Base-by-base conservation (phyloP, 306 rosid genomes). In the Sechiopsis laciniata region DNA sequence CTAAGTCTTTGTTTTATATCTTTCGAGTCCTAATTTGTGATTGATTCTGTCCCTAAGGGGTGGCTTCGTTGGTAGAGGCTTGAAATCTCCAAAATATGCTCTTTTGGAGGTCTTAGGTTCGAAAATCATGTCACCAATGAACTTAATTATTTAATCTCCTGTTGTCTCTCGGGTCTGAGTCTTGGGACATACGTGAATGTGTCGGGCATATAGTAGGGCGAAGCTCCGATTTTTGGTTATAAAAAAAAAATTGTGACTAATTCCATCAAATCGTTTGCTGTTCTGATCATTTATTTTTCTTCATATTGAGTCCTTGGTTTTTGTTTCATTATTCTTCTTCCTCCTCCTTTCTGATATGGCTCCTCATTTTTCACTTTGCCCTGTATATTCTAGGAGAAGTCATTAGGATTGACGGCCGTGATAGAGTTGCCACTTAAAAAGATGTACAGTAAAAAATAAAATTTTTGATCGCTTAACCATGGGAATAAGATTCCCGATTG, bases 261-360 rank as follows among this genome's bases (percentile, higher is more conserved):
- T 7, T 61, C 20, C 15, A 26, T 32, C 35, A 67, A 55, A 67
- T 0, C 13, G 12, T 20, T 67, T 45, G 19, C 37, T 67, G 13
- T 45, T 22, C 15, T 26, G 29, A 67, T 46, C 10, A 21, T 12
- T 0, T n/a, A 65, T 10, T 8, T 8, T 63, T 7, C 17, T 3
- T 32, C 40, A 63, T 35, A 20, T 63, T 15, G 35, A 67, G 72
- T 20, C 12, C n/a, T 46, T 10, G 55, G 21, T 67, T 42, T 45
- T 45, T 50, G 7, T 35, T 35, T 45, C 72, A 45, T 67, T 46
- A 3, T 20, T 67, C 19, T 13, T 20, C 37, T 46, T 20, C n/a
- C 40, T 67, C 53, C 54, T 46, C 20, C 55, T 20, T 20, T 67
- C 37, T 67, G 72, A 19, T 66, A 66, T 21, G 72, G 72, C 55